A percentile compares a stretch with the other conserved stretches of the same genome.
phyloP scores from a whole-genome alignment of 208 protist species.

The Leishmania guyanensis region DNA sequence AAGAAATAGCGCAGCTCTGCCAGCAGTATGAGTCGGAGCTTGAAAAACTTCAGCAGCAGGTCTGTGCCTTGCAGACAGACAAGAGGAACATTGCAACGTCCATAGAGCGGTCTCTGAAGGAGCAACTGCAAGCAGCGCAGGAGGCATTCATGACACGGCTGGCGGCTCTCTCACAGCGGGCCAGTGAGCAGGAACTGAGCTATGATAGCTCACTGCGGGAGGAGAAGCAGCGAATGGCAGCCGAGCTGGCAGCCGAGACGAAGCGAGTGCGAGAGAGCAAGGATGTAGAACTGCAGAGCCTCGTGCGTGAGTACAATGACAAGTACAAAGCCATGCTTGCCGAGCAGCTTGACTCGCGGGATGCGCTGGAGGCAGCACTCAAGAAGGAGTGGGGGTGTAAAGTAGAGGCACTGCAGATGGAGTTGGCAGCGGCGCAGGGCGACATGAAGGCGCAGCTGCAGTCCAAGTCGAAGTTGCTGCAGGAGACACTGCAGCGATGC shows the following conservation, averaged over 20 bases:
- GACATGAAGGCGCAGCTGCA: constrained; percentile 26
- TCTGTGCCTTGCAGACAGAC: constrained; percentile 24
- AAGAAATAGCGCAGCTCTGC: constrained; percentile 83
- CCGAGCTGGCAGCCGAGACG: constrained; percentile 40
- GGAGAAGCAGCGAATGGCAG: constrained; percentile 25
- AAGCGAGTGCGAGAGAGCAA: constrained; percentile 46
- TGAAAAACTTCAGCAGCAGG: constrained; percentile 34
- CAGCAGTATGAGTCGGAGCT: constrained; percentile 70
- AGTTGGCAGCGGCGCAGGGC: constrained; percentile 33
- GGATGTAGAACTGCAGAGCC: constrained; percentile 64
- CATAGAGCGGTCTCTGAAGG: constrained; percentile 31
- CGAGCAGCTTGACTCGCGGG: constrained; percentile 84
- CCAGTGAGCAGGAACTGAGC: constrained; percentile 40
- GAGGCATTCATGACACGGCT: constrained; percentile 47
- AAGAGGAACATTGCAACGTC: constrained; percentile 27
- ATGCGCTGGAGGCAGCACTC: constrained; percentile 65
- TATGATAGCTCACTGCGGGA: constrained; percentile 49
- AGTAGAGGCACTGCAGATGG: constrained; percentile 33
- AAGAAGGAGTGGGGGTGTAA: constrained; percentile 45
- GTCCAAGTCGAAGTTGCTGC: constrained; percentile 24
- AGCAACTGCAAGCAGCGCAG: constrained; percentile 42
- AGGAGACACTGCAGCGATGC: constrained; percentile 37
- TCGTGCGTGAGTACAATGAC: constrained; percentile 93
- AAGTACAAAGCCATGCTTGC: constrained; percentile 92
- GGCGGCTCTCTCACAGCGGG: constrained; percentile 18